phyloP scores from a whole-genome alignment of 441 rosid species.

The Biscutella laevigata region DNA sequence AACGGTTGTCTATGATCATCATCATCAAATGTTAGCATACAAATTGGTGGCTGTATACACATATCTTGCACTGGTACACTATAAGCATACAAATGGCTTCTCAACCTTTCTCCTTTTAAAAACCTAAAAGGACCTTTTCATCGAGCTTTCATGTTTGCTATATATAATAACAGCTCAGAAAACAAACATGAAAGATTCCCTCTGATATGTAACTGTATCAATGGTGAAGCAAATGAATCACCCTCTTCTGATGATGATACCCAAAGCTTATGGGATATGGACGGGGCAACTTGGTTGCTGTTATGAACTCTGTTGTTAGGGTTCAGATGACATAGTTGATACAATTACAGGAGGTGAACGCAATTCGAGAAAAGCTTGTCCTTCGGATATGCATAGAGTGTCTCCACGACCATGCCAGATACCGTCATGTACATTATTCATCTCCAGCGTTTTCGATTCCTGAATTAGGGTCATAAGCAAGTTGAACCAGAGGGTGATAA shows the following conservation, averaged over 20 bases:
- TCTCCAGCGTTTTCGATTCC: constrained; percentile 90
- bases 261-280: neutral
- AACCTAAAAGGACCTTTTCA: neutral
- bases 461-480: constrained; percentile 22
- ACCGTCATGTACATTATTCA: constrained; percentile 90
- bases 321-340: constrained; percentile 35
- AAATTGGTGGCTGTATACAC: constrained; percentile 6
- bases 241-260: neutral
- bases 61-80: neutral
- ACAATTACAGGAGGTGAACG: constrained; percentile 35
- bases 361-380: constrained; percentile 42
- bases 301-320: constrained; percentile 10
- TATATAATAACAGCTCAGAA: constrained; percentile 17
- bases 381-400: constrained; percentile 63
- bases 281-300: constrained; percentile 1
- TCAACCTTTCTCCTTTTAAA: neutral
- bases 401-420: constrained; percentile 94
- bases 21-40: constrained; percentile 9
- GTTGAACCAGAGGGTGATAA: neutral
- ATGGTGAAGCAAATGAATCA: neutral
- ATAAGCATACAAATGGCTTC: constrained; percentile 6
- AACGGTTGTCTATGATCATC: neutral
- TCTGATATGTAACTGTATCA: neutral
- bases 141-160: constrained; percentile 14
- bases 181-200: constrained; percentile 16